Evolutionary conservation across 1,284 basidiomycete species (phyloP).

Genomic region (Cutaneotrichosporon sp.): DNA sequence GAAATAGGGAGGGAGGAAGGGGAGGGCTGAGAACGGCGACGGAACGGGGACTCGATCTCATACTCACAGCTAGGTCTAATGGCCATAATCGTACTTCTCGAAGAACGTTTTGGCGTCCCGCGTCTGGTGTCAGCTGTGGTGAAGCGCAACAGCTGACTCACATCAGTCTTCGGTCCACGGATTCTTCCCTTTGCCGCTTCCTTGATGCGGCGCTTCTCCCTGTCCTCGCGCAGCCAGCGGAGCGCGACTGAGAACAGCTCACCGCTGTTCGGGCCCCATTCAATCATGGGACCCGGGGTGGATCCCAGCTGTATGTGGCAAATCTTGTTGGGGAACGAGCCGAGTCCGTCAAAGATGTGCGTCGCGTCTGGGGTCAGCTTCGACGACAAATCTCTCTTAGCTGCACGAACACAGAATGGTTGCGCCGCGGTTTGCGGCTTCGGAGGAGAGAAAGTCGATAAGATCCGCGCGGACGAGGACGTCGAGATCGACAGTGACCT

Average conservation of each 20-base stretch:
- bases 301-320: constrained; percentile 80
- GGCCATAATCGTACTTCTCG: constrained; percentile 61
- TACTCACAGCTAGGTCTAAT: not conserved
- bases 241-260: constrained; percentile 68
- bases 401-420: constrained; percentile 78
- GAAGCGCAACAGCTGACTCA: constrained; percentile 40
- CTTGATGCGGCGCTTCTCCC: constrained; percentile 60
- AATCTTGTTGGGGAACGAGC: constrained; percentile 80
- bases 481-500: constrained; percentile 98
- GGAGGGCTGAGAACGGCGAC: not conserved
- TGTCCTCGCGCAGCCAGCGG: constrained; percentile 78
- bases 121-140: constrained; percentile 42
- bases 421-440: constrained; percentile 73
- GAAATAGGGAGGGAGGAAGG: not conserved
- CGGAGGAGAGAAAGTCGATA: constrained; percentile 76
- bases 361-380: constrained; percentile 62
- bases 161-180: constrained; percentile 65
- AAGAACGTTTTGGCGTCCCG: constrained; percentile 84
- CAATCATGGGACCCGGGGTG: constrained; percentile 57
- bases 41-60: not conserved
- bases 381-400: not conserved
- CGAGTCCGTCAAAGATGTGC: constrained; percentile 89
- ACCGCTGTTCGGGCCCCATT: constrained; percentile 59
- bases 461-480: constrained; percentile 90
- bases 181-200: constrained; percentile 55